Evolutionary conservation across 768 basidiomycete genomes (phyloP).

Genomic region (Boletus patriciae): DNA sequence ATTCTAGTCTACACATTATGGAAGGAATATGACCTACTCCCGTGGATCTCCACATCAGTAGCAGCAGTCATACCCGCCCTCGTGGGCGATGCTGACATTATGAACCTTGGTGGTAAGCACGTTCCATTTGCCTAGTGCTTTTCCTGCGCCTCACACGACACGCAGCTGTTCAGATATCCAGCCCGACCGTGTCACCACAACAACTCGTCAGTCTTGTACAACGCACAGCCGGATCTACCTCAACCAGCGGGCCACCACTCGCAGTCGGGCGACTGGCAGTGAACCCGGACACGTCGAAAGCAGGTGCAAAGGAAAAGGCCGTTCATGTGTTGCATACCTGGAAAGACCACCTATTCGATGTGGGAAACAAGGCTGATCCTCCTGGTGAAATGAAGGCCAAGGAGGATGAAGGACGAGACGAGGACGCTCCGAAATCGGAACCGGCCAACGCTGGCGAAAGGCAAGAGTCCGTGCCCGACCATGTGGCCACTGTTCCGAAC

Average conservation of each 20-base stretch:
- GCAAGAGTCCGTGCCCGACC: conserved; percentile 11
- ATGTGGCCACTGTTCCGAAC: conserved; percentile 6
- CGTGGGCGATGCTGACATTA: conserved; percentile 79
- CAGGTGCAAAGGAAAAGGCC: conserved; percentile 73
- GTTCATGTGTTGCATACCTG: conserved; percentile 71
- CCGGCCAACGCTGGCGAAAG: conserved; percentile 1
- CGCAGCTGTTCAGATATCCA: conserved; percentile 58
- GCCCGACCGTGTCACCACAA: conserved; percentile 36
- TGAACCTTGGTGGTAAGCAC: conserved; percentile 79
- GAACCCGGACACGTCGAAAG: conserved; percentile 46
- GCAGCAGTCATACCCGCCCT: conserved; percentile 68
- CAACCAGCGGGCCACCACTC: conserved; percentile 49
- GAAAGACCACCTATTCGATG: conserved; percentile 74
- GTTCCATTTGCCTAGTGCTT: neutral
- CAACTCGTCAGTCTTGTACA: conserved; percentile 67
- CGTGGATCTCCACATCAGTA: conserved; percentile 65
- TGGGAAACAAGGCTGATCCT: conserved; percentile 62
- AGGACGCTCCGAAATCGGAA: conserved; percentile 14
- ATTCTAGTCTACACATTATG: conserved; percentile 69
- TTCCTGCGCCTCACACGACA: neutral
- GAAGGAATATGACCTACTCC: conserved; percentile 69
- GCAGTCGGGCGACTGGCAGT: conserved; percentile 75
- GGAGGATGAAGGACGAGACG: conserved; percentile 5
- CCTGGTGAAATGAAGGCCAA: conserved; percentile 44
- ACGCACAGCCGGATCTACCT: conserved; percentile 36